A percentile compares a stretch with the other conserved stretches of the same genome.
These are phyloP conservation scores for Stromatinia cepivora DNA, from an alignment of 2,329 filamentous ascomycete genomes.

Conservation along the genomic window DNA sequence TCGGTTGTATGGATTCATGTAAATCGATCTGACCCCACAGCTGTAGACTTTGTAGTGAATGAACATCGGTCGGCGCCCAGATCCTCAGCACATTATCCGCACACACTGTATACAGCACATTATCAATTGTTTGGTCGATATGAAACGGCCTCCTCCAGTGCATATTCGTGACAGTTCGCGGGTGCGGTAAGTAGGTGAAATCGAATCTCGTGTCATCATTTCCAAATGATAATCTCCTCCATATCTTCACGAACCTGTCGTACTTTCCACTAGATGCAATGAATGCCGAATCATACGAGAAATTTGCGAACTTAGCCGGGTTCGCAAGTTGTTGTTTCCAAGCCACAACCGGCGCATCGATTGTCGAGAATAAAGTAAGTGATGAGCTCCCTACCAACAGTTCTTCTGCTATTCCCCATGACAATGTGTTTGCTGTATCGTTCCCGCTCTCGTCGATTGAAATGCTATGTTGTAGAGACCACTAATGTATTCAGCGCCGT, in stretches of 20 bases:
- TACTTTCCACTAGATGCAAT: conserved; percentile 78
- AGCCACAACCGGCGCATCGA: conserved; percentile 53
- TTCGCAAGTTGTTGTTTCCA: conserved; percentile 78
- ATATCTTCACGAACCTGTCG: conserved; percentile 87
- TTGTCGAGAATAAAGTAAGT: conserved; percentile 66
- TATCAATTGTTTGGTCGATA: conserved; percentile 75
- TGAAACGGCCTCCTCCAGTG: conserved; percentile 83
- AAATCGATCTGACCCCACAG: conserved; percentile 83
- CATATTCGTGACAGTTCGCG: conserved; percentile 73
- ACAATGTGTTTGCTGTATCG: conserved; percentile 58
- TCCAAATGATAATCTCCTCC: conserved; percentile 84
- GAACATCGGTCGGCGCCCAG: conserved; percentile 76
- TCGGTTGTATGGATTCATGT: conserved; percentile 61
- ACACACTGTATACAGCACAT: conserved; percentile 88
- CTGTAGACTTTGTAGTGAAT: conserved; percentile 69
- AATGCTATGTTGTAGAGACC: conserved; percentile 64
- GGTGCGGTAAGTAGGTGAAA: conserved; percentile 86
- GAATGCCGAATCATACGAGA: conserved; percentile 85
- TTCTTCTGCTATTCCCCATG: conserved; percentile 86
- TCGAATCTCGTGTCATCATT: conserved; percentile 84
- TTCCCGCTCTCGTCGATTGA: conserved; percentile 47
- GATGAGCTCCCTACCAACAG: conserved; percentile 72
- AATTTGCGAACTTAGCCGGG: conserved; percentile 68
- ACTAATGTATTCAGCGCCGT: conserved; percentile 47
- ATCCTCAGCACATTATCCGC: conserved; percentile 77